Percentiles rank a stretch among this genome's conserved stretches.
phyloP scores from a whole-genome alignment of 2,329 filamentous ascomycete species.

The Macroventuria anomochaeta region DNA sequence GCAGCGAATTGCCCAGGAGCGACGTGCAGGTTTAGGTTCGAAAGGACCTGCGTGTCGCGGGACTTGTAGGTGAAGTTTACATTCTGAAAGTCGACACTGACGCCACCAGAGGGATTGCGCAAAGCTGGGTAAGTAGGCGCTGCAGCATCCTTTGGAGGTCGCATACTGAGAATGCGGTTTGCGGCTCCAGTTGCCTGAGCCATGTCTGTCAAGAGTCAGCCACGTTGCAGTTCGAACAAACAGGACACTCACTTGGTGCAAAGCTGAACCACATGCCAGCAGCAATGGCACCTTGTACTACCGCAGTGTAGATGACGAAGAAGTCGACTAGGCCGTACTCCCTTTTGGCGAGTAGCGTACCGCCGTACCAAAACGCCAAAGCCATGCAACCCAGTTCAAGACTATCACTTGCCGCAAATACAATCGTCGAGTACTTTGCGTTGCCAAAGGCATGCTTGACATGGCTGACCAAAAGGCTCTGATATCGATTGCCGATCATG shows the following conservation, averaged over 20 bases:
- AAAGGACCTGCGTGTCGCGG: slow-evolving; percentile 72
- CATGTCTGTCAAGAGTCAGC: slow-evolving; percentile 32
- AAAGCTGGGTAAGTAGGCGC: slow-evolving; percentile 21
- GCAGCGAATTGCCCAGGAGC: slow-evolving; percentile 71
- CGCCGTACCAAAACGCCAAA: slow-evolving; percentile 62
- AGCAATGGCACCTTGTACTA: slow-evolving; percentile 53
- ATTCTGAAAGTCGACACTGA: slow-evolving; percentile 80
- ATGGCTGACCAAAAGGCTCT: slow-evolving; percentile 64
- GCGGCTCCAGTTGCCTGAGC: slow-evolving; percentile 46
- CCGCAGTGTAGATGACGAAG: slow-evolving; percentile 61
- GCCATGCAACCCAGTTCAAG: slow-evolving; percentile 69
- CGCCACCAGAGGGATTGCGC: slow-evolving; percentile 19
- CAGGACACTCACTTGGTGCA: slow-evolving; percentile 51
- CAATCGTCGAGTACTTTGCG: slow-evolving; percentile 65
- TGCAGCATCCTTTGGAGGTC: slow-evolving; percentile 23
- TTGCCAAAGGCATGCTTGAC: slow-evolving; percentile 66
- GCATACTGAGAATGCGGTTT: slow-evolving; percentile 48
- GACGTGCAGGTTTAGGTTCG: slow-evolving; percentile 54
- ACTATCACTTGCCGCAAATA: slow-evolving; percentile 75
- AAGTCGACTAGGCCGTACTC: slow-evolving; percentile 58
- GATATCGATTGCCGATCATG: slow-evolving; percentile 67
- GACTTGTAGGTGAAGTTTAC: slow-evolving; percentile 95
- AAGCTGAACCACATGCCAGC: slow-evolving; percentile 53
- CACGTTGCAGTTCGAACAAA: not conserved
- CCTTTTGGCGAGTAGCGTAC: slow-evolving; percentile 49